Conservation (phyloP, 345 rosid genomes). For the Sapria himalayana region DNA sequence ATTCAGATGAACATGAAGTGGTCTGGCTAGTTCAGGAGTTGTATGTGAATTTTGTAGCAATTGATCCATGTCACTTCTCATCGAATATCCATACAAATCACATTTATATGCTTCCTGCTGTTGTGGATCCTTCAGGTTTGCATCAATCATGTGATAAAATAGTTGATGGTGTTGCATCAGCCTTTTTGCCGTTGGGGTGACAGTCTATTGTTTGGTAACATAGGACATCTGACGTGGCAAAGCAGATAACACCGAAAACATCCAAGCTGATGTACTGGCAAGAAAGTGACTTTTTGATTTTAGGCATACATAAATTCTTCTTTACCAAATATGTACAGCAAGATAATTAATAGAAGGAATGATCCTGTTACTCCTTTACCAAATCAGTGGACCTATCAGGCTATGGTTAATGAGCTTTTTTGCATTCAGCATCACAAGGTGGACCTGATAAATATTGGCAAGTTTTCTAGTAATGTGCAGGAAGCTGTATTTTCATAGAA, state of each 20-base stretch:
- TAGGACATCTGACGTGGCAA: slow-evolving; percentile 84
- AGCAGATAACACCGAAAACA: slow-evolving; percentile 88
- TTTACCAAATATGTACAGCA: slow-evolving; percentile 55
- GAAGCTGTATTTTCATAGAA: no score
- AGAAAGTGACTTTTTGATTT: slow-evolving; percentile 93
- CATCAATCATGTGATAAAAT: slow-evolving; percentile 68
- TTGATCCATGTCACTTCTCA: slow-evolving; percentile 77
- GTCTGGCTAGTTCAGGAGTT: slow-evolving; percentile 67
- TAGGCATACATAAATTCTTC: slow-evolving; percentile 77
- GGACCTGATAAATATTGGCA: slow-evolving; percentile 50
- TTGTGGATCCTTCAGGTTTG: slow-evolving; percentile 74
- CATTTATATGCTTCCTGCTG: slow-evolving; percentile 89
- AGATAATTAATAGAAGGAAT: slow-evolving; percentile 81
- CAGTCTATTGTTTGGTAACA: slow-evolving; percentile 87
- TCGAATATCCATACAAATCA: slow-evolving; percentile 64
- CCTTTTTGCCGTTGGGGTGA: slow-evolving; percentile 68
- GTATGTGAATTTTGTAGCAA: slow-evolving; percentile 81
- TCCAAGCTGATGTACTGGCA: slow-evolving; percentile 97
- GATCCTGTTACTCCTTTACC: slow-evolving; percentile 88
- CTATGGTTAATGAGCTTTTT: slow-evolving; percentile 88
- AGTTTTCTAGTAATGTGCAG: slow-evolving; percentile 67
- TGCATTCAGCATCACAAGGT: slow-evolving; percentile 88
- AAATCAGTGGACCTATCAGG: slow-evolving; percentile 99
- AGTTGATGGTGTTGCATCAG: slow-evolving; percentile 72
- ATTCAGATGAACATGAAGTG: slow-evolving; percentile 95